Base-by-base conservation (phyloP, 805 yeast species). In the Wickerhamomyces alni region DNA sequence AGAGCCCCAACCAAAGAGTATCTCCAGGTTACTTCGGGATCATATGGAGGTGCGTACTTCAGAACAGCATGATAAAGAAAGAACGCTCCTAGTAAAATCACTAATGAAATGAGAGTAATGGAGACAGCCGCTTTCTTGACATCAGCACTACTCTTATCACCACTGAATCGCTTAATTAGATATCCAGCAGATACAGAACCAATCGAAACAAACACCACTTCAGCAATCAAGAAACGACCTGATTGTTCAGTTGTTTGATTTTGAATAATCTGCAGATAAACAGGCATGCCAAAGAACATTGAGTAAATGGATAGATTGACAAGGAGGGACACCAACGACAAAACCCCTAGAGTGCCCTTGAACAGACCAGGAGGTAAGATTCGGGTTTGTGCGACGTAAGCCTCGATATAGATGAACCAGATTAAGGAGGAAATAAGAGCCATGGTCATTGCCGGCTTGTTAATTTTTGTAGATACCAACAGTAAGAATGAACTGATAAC, bases 341-440 rank as follows among this genome's bases (percentile, higher is more conserved):
- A 52, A 2, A 62, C 31, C 19, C 69, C 59, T 12, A 66, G 39
- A 2, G 57, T 33, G 13, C 72, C 72, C 36, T 57, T 51, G 40
- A 67, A 59, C 3, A 65, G 57, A 21, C 45, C 43, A 4, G 61
- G 48, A 7, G 71, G 71, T 15, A 67, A 52, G 19, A 67, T 56
- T 35, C 57, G 63, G 25, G 65, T 69, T 5, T 39, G 34, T 24
- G 65, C 62, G 9, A 62, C 39, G 37, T 57, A 59, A 30, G 49
- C 55, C 43, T 67, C 72, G n/a, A 67, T 56, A 17, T 52, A 35
- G n/a, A 50, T 37, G 50, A 67, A 67, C 3, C 37, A 38, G 30
- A 18, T 5, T 3, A 39, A 3, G 38, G 52, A 35, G 7, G 46
- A 5, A 15, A 30, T 36, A 28, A 52, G 24, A 10, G 25, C 31